Evolutionary conservation across 1,284 basidiomycete species (phyloP).

Genomic region (Porogramme epimiltina): DNA sequence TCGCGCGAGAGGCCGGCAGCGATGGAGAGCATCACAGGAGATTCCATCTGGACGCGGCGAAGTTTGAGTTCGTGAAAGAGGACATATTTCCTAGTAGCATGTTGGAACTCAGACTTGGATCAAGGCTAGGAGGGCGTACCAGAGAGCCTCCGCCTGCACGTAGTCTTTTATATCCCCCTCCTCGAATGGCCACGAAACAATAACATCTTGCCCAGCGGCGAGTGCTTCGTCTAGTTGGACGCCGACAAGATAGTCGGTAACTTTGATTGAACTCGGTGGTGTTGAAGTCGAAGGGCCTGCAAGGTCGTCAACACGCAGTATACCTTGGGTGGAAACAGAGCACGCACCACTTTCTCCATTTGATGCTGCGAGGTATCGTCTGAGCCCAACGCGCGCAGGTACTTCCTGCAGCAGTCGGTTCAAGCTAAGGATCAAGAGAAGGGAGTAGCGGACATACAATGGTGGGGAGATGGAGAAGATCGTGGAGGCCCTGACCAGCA

Average conservation of each 20-base stretch:
- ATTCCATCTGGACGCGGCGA: conserved; percentile 85
- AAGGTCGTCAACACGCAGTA: conserved; percentile 19
- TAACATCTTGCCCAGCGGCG: conserved; percentile 68
- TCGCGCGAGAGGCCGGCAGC: conserved; percentile 71
- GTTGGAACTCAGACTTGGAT: background rate
- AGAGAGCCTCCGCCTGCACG: conserved; percentile 89
- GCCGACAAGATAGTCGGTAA: conserved; percentile 87
- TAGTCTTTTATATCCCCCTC: conserved; percentile 80
- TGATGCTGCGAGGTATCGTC: conserved; percentile 36
- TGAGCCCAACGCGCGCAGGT: conserved; percentile 73
- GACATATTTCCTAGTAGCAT: conserved; percentile 74
- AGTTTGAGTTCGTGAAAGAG: conserved; percentile 79
- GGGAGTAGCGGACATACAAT: conserved; percentile 46
- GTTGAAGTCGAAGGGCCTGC: conserved; percentile 45
- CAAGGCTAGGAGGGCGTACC: conserved; percentile 52
- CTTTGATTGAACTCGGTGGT: conserved; percentile 45
- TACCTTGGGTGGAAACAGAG: background rate
- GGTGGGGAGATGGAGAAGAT: conserved; percentile 75
- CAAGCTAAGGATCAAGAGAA: conserved; percentile 9
- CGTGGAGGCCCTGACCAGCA: conserved; percentile 80
- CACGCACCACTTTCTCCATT: conserved; percentile 18
- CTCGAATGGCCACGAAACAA: conserved; percentile 85
- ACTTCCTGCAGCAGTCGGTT: conserved; percentile 51
- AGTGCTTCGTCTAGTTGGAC: conserved; percentile 79
- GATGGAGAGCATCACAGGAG: conserved; percentile 80